A percentile compares a stretch with the other conserved stretches of the same genome.
Evolutionary conservation across 495 filamentous ascomycete species (phyloP).

Genomic region (Hypoxylon perforatum): DNA sequence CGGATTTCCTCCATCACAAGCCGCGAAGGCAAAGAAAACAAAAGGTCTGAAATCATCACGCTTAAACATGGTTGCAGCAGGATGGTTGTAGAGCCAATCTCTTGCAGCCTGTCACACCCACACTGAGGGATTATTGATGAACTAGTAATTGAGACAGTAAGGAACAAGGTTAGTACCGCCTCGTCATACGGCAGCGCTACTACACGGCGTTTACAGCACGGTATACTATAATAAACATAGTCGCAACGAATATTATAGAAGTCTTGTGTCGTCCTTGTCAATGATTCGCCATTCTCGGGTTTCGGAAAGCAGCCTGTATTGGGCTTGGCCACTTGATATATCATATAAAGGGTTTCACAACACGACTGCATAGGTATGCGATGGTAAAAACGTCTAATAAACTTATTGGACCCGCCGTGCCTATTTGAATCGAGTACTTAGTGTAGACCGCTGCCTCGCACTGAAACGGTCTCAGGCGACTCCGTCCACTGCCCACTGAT

Average conservation of each 20-base stretch:
- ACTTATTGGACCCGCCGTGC: background rate
- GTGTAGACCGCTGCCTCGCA: background rate
- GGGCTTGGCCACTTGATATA: background rate
- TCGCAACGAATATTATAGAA: background rate
- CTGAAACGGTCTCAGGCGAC: background rate
- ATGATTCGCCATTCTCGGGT: constrained; percentile 5
- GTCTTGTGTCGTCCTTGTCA: constrained; percentile 2
- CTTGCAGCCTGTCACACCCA: constrained; percentile 33
- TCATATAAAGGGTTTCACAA: constrained; percentile 1
- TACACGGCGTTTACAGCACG: constrained; percentile 15
- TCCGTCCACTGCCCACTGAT: too few species aligned
- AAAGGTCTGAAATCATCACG: constrained; percentile 13
- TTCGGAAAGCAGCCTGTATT: background rate
- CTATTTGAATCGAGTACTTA: background rate
- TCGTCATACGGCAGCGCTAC: constrained; percentile 21
- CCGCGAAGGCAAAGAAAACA: constrained; percentile 1
- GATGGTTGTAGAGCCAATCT: constrained; percentile 23
- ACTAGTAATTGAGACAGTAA: constrained; percentile 39
- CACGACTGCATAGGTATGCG: background rate
- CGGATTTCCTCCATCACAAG: background rate
- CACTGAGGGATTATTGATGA: constrained; percentile 43
- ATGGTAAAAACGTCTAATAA: background rate
- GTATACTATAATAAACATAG: constrained; percentile 26
- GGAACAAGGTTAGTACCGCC: constrained; percentile 9
- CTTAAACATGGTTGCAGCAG: constrained; percentile 27